These are phyloP conservation scores for Lasiosphaeria ovina DNA, from an alignment of 495 filamentous ascomycete genomes.

Conservation along the genomic window DNA sequence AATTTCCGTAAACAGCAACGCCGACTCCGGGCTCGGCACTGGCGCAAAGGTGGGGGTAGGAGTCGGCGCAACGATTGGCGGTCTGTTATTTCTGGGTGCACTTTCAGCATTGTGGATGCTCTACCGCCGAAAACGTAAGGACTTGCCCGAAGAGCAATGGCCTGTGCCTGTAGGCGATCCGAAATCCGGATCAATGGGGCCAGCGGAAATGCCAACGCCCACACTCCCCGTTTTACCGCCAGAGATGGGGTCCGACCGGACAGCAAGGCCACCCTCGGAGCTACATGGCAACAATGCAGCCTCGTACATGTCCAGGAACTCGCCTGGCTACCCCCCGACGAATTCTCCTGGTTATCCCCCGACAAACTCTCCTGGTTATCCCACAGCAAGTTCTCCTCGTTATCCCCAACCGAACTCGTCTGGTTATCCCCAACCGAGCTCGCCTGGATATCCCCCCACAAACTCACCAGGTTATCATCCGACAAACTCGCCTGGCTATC, in stretches of 20 bases:
- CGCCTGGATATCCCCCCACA: too few relatives aligned
- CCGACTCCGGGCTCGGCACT: conserved; percentile 11
- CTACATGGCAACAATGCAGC: background rate
- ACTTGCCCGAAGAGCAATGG: background rate
- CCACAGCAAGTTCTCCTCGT: too few relatives aligned
- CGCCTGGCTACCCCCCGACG: background rate
- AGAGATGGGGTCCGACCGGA: conserved; percentile 1
- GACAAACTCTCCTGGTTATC: too few relatives aligned
- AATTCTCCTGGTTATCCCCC: too few relatives aligned
- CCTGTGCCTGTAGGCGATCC: background rate
- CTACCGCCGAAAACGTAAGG: conserved; percentile 13
- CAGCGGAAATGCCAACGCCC: conserved; percentile 2
- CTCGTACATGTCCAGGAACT: background rate
- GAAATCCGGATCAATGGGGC: background rate
- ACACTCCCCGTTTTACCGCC: background rate
- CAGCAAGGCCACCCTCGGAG: conserved; percentile 4
- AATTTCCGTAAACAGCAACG: background rate
- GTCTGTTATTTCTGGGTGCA: conserved; percentile 15
- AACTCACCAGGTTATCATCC: too few relatives aligned
- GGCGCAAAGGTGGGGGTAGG: conserved; percentile 25
- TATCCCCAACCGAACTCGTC: too few relatives aligned
- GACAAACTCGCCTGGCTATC: too few relatives aligned
- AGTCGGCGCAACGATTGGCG: conserved; percentile 14
- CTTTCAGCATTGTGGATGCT: conserved; percentile 16
- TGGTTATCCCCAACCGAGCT: too few relatives aligned